Evolutionary conservation across 2,329 filamentous ascomycete species (phyloP), one percentile per base, ranked within the genome.

Genomic region (Fusarium napiforme): DNA sequence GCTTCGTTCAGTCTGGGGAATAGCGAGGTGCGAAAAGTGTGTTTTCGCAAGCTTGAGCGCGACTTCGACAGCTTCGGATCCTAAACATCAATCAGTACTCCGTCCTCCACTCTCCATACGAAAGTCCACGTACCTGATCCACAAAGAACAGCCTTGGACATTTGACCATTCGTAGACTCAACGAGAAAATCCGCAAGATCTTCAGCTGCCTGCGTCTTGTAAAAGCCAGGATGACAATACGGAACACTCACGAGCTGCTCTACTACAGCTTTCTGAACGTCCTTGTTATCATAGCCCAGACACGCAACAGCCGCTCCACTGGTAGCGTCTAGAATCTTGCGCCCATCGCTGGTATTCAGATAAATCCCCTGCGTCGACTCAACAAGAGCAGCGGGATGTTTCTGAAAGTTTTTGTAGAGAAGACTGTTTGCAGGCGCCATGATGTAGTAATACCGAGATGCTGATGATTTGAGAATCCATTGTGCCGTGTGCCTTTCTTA

Each of bases 361-460:
- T 62, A 75, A 10, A 76, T 75, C 9, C 74, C 74, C 1, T 53
- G 42, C 0, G 73, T 71, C 0, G 73, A 76, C n/a, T 76, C 69
- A 6, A 76, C 40, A 10, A 76, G 61, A 26, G 74, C 74, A 1
- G 71, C 74, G 10, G 74, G 74, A 30, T 76, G 74, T 30, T 73
- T 75, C 15, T 76, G 71, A 3, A 76, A 76, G 61, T 76, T 76
- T 43, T 76, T 76, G 74, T 76, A 76, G 3, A 76, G 50, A 23
- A 76, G 74, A 32, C 74, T 76, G 71, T 76, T 76, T 40, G 63
- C 71, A 5, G 71, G 46, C 9, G 63, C 46, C 73, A 75, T 75
- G 21, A 36, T 71, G 60, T 12, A 30, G 28, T 49, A 10, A n/a
- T 36, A 14, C 12, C 18, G n/a, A 19, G 3, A 23, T 21, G 19